phyloP scores from a whole-genome alignment of 805 yeast genomes.

The Helenozyma rhizophorensis region DNA sequence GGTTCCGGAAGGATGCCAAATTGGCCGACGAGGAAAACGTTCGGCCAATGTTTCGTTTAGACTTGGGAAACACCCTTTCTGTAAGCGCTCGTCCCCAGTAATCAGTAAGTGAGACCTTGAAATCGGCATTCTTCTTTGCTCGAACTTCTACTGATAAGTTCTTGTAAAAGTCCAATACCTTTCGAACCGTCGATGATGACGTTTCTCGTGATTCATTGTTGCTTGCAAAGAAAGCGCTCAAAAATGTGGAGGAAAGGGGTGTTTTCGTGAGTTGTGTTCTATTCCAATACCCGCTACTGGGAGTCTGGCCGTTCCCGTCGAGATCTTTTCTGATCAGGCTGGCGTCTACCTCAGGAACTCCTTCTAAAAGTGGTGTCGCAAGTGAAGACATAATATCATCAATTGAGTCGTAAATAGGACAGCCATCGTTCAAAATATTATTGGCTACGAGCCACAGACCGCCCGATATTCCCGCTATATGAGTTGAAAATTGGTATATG shows the following conservation, averaged over 20 bases:
- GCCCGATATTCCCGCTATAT: conserved; percentile 65
- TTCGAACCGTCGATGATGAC: background rate
- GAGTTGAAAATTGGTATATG: conserved; percentile 48
- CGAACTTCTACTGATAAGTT: conserved; percentile 51
- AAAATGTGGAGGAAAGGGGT: conserved; percentile 47
- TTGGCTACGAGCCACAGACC: conserved; percentile 68
- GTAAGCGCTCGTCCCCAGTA: conserved; percentile 66
- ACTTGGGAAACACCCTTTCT: conserved; percentile 38
- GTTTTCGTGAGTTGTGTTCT: conserved; percentile 52
- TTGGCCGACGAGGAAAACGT: conserved; percentile 34
- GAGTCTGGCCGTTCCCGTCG: background rate
- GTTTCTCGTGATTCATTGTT: background rate
- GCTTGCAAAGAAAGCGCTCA: conserved; percentile 1
- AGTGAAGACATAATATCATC: conserved; percentile 37
- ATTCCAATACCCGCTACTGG: background rate
- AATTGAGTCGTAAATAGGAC: conserved; percentile 18
- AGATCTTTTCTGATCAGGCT: conserved; percentile 8
- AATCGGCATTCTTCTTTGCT: conserved; percentile 49
- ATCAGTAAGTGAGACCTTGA: conserved; percentile 56
- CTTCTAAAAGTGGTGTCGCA: conserved; percentile 47
- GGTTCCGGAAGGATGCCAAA: conserved; percentile 31
- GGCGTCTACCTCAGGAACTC: conserved; percentile 50
- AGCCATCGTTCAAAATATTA: conserved; percentile 28
- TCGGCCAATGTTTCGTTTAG: conserved; percentile 29
- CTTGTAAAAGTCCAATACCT: conserved; percentile 44